Base-by-base conservation (phyloP, 75 land plant species). In the Selaginella moellendorffii region DNA sequence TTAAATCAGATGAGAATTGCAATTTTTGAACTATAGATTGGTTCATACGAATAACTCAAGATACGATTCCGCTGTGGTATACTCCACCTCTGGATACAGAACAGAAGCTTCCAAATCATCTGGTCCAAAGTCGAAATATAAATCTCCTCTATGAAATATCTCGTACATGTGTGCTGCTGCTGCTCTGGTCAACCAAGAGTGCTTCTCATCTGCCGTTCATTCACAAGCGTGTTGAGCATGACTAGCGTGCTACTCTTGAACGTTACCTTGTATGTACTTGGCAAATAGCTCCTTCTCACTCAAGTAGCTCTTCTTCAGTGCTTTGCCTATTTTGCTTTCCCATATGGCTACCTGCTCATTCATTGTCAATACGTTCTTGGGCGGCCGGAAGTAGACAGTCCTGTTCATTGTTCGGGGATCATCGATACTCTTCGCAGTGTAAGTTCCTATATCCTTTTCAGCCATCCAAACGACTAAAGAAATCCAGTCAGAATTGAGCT, bases 381-480 rank as follows among this genome's bases (percentile, higher is more conserved):
- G 73, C 23, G 79, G 79, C 24, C 74, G 65, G 25, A 82, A 31
- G 65, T 81, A 81, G 52, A 81, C 46, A 54, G 61, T 66, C 65
- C 75, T 81, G 75, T 81, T 78, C 71, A 82, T 31, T 20, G 84
- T 78, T 69, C 81, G 75, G 29, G 81, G 84, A 27, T 82, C 84
- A 70, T 82, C 78, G 27, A 76, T 68, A 1, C 77, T 56, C 53
- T 61, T 73, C 63, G 74, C 77, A 10, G 85, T 79, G 31, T 68
- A 82, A 0, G 80, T 68, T 0, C 53, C 85, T 52, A 82, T 69
- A 30, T 82, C 82, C 2, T 76, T 77, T 69, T 82, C 85, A 64
- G 68, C 69, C 63, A 71, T 65, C 28, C 63, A 82, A 23, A 82
- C 64, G 21, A 65, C 82, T 80, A 67, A 54, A 36, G 79, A 77